These are phyloP conservation scores for Kregervanrija pseudodelftensis DNA, from an alignment of 805 yeast genomes.

Conservation along the genomic window DNA sequence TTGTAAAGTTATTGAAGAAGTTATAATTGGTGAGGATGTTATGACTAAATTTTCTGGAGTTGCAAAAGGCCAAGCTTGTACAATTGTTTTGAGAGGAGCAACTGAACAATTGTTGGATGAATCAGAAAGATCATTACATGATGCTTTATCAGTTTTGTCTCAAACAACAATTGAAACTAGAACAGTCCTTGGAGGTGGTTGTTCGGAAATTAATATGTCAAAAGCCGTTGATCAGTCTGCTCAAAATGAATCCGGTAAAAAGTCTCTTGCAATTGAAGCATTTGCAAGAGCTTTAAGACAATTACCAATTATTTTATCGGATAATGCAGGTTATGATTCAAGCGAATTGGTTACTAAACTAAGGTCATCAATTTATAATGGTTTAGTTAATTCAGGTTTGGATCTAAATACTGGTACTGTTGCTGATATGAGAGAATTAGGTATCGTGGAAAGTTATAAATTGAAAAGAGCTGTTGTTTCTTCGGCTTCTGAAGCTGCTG, in stretches of 20 bases:
- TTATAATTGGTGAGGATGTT: slow-evolving; percentile 86
- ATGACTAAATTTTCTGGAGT: slow-evolving; percentile 94
- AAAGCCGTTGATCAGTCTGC: slow-evolving; percentile 92
- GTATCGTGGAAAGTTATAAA: slow-evolving; percentile 88
- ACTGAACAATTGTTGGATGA: slow-evolving; percentile 98
- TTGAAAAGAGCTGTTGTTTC: slow-evolving; percentile 90
- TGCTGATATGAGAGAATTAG: slow-evolving; percentile 91
- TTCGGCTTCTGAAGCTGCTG: slow-evolving; percentile 97
- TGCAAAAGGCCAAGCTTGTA: slow-evolving; percentile 92
- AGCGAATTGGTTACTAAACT: slow-evolving; percentile 86
- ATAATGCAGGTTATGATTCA: slow-evolving; percentile 95
- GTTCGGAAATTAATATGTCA: slow-evolving; percentile 89
- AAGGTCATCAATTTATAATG: slow-evolving; percentile 85
- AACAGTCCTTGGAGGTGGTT: slow-evolving; percentile 92
- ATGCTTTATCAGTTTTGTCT: slow-evolving; percentile 89
- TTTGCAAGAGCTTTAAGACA: slow-evolving; percentile 92
- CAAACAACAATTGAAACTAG: slow-evolving; percentile 91
- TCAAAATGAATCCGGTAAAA: slow-evolving; percentile 87
- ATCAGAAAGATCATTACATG: slow-evolving; percentile 95
- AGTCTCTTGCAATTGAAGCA: slow-evolving; percentile 88
- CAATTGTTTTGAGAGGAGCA: slow-evolving; percentile 93
- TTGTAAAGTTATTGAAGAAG: slow-evolving; percentile 86
- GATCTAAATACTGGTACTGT: slow-evolving; percentile 78
- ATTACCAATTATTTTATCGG: slow-evolving; percentile 91
- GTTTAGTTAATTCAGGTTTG: slow-evolving; percentile 85